These are phyloP conservation scores for Marasmius tenuissimus DNA, from an alignment of 1,284 basidiomycete genomes.

Conservation along the genomic window DNA sequence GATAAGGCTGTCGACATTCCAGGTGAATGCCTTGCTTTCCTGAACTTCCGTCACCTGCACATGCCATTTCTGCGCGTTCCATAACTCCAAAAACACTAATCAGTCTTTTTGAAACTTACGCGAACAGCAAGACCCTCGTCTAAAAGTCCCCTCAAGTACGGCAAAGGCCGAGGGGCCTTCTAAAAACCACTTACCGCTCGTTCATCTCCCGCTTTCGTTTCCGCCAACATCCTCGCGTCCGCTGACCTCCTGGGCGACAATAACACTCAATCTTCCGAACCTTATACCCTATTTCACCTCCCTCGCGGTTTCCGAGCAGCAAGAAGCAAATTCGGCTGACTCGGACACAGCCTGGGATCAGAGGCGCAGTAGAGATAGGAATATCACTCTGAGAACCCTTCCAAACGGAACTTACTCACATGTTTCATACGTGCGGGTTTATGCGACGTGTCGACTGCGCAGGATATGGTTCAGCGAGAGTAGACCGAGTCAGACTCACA, in stretches of 20 bases:
- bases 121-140: constrained; percentile 54
- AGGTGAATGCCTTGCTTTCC: constrained; percentile 48
- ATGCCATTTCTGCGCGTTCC: constrained; percentile 9
- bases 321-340: not conserved
- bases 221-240: constrained; percentile 51
- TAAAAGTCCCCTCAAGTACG: constrained; percentile 38
- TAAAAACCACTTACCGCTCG: constrained; percentile 41
- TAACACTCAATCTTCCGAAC: constrained; percentile 60
- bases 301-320: constrained; percentile 27
- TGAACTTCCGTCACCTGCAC: constrained; percentile 8
- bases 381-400: constrained; percentile 26
- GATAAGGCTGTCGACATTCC: constrained; percentile 78
- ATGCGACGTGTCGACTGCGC: constrained; percentile 78
- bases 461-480: constrained; percentile 77
- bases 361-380: constrained; percentile 1
- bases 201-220: constrained; percentile 75
- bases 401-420: constrained; percentile 64
- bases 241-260: constrained; percentile 73
- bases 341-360: constrained; percentile 4
- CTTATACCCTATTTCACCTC: constrained; percentile 67
- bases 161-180: constrained; percentile 11
- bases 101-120: constrained; percentile 7
- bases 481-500: constrained; percentile 50
- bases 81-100: constrained; percentile 1
- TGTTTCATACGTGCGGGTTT: constrained; percentile 72